Conservation (phyloP, 2,329 filamentous ascomycete genomes). For the Mycosphaerella sp. region DNA sequence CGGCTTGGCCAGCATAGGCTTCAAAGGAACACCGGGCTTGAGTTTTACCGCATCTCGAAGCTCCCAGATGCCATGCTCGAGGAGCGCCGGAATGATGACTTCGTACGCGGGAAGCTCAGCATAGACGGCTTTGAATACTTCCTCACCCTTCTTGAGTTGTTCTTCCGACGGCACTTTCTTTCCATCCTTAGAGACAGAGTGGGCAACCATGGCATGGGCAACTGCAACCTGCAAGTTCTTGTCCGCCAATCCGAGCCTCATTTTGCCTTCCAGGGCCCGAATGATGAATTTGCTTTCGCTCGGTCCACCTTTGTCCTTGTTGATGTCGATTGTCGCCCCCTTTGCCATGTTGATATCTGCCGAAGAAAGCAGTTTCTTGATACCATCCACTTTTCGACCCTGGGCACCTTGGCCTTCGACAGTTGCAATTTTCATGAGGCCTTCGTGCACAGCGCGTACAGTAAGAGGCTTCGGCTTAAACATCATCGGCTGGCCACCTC, state of each 20-base stretch:
- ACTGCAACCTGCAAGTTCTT: constrained; percentile 85
- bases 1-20: constrained; percentile 97
- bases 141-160: constrained; percentile 75
- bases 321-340: constrained; percentile 66
- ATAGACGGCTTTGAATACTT: constrained; percentile 74
- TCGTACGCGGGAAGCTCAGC: constrained; percentile 95
- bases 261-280: constrained; percentile 87
- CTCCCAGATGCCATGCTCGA: constrained; percentile 77
- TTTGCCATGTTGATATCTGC: constrained; percentile 71
- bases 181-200: constrained; percentile 67
- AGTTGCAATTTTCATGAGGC: constrained; percentile 81
- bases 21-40: constrained; percentile 86
- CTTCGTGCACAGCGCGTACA: constrained; percentile 77
- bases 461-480: constrained; percentile 94
- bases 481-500: constrained; percentile 94
- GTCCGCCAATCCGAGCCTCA: constrained; percentile 85
- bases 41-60: constrained; percentile 81
- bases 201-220: constrained; percentile 77
- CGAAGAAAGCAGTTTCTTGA: constrained; percentile 93
- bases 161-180: constrained; percentile 63
- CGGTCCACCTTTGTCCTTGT: constrained; percentile 82
- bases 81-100: constrained; percentile 82
- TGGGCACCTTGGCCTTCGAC: constrained; percentile 81
- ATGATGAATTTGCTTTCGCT: constrained; percentile 95
- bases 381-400: constrained; percentile 81